Evolutionary conservation across 2,329 filamentous ascomycete genomes (phyloP).

Genomic region (Ceratocystis papillata): DNA sequence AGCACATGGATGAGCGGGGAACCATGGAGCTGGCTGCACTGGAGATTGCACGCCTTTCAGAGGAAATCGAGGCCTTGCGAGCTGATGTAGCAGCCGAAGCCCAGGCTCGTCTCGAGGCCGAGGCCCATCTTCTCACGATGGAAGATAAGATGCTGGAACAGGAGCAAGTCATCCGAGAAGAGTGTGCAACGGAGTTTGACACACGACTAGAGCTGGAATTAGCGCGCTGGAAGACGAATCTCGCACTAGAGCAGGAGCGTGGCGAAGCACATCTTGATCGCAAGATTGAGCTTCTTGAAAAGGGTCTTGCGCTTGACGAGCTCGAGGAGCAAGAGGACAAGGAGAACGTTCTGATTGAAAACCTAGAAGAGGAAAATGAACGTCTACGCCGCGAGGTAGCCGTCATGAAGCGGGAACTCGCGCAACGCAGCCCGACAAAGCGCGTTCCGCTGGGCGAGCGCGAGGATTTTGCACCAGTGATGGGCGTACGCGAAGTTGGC

Average conservation of each 20-base stretch:
- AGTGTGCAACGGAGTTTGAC: slow-evolving; percentile 82
- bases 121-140: slow-evolving; percentile 60
- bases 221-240: slow-evolving; percentile 66
- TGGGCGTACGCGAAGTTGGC: slow-evolving; percentile 17
- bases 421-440: slow-evolving; percentile 52
- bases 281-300: slow-evolving; percentile 61
- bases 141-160: slow-evolving; percentile 55
- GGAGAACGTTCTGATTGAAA: slow-evolving; percentile 51
- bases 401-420: slow-evolving; percentile 55
- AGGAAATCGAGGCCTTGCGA: slow-evolving; percentile 66
- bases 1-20: slow-evolving; percentile 43
- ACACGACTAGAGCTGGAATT: slow-evolving; percentile 61
- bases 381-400: slow-evolving; percentile 54
- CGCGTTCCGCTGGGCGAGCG: slow-evolving; percentile 45
- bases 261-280: slow-evolving; percentile 77
- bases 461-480: slow-evolving; percentile 35
- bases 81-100: slow-evolving; percentile 60
- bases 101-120: slow-evolving; percentile 57
- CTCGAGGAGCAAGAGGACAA: slow-evolving; percentile 39
- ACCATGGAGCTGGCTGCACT: slow-evolving; percentile 74
- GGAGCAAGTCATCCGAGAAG: slow-evolving; percentile 77
- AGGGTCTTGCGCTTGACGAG: slow-evolving; percentile 32
- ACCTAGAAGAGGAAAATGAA: slow-evolving; percentile 61
- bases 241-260: slow-evolving; percentile 67
- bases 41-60: slow-evolving; percentile 67